Evolutionary conservation across 768 basidiomycete species (phyloP), one percentile per base, ranked within the genome.

Genomic region (Strobilomyces confusus): DNA sequence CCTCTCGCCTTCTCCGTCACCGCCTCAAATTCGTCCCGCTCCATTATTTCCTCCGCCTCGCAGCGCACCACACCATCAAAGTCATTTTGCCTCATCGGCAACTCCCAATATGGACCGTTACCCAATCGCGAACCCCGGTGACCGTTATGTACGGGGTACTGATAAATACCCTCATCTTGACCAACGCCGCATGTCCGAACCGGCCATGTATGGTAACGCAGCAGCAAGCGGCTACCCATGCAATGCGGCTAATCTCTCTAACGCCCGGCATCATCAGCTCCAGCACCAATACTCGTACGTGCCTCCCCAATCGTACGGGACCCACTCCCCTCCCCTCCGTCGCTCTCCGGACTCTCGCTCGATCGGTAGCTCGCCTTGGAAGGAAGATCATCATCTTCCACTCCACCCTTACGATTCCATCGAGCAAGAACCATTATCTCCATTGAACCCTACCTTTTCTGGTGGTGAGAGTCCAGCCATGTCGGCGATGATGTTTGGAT

Each of bases 111-210:
- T 70, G 63, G 77, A 75, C 59, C 71, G 68, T 66, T 72, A 66
- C 71, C 59, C 63, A 66, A 69, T 66, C 41, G 42, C 56, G 61
- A 60, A 75, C 63, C 67, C 67, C 66, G 64, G 72, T 51, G 72
- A 72, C 59, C 73, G 71, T 55, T 70, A 72, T 69, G 66, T 75
- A 67, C 76, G 73, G 65, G 63, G 62, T 54, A 67, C 51, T 55
- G 69, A 69, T 67, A 68, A 66, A 64, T 61, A 70, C 63, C 56
- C 67, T 59, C 68, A 74, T 57, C 69, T 78, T 52, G 82, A 83
- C 72, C 81, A 82, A 49, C 75, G 84, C 63, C 81, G 84, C 67
- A 83, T 85, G 81, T 86, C 84, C 63, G 84, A 86, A 65, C 83
- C 84, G 44, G 71, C 80, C 50, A 72, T 79, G 56, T 74, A 78